Evolutionary conservation across 116 monocot genomes (phyloP).

Genomic region (Trichopus zeylanicus): DNA sequence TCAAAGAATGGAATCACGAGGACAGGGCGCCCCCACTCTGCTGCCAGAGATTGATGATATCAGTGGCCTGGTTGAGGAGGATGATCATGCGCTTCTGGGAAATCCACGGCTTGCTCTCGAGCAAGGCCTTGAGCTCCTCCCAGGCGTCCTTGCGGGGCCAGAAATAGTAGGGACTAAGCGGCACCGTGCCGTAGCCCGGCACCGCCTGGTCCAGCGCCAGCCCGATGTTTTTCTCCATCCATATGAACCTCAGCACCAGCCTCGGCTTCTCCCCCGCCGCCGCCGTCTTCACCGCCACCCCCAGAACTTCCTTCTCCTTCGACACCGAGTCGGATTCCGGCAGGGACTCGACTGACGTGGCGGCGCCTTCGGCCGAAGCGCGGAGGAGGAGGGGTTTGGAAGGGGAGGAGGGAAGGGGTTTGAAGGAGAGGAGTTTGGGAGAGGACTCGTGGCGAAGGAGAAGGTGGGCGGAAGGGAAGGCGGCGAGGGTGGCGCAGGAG

Average conservation of each 20-base stretch:
- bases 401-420: too few relatives aligned
- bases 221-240: slow-evolving; percentile 99
- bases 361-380: too few relatives aligned
- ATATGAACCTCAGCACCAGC: slow-evolving; percentile 85
- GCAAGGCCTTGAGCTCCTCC: slow-evolving; percentile 83
- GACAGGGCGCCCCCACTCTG: slow-evolving; percentile 56
- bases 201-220: slow-evolving; percentile 76
- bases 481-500: too few relatives aligned
- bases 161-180: slow-evolving; percentile 86
- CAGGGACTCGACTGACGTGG: too few relatives aligned
- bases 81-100: too few relatives aligned
- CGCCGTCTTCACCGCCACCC: slow-evolving; percentile 23
- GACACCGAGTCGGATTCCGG: too few relatives aligned
- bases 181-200: slow-evolving; percentile 66
- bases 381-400: too few relatives aligned
- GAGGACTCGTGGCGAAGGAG: too few relatives aligned
- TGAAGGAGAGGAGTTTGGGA: too few relatives aligned
- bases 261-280: slow-evolving; percentile 56
- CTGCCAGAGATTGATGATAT: slow-evolving; percentile 99
- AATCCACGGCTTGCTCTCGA: slow-evolving; percentile 79
- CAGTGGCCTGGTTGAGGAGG: too few relatives aligned
- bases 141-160: slow-evolving; percentile 96
- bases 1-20: neutral
- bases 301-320: too few relatives aligned
- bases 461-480: too few relatives aligned